Evolutionary conservation across 169 alveolate genomes (phyloP).

Genomic region (Besnoitia besnoiti): DNA sequence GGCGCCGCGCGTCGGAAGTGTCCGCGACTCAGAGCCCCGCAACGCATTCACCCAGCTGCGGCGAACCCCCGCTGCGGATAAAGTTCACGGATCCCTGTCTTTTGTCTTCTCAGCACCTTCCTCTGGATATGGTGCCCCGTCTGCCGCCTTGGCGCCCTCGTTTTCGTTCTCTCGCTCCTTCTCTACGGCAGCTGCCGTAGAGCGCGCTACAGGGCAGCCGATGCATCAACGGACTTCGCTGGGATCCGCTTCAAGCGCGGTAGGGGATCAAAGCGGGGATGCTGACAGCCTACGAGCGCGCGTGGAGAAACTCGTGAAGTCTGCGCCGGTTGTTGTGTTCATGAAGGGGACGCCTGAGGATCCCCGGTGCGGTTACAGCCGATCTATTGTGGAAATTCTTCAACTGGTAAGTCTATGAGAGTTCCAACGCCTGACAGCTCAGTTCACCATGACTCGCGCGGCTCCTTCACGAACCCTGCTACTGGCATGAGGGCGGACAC

Average conservation of each 20-base stretch:
- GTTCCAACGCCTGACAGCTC: not conserved
- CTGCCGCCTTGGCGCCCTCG: not conserved
- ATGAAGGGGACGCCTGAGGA: slow-evolving; percentile 85
- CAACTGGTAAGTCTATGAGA: slow-evolving; percentile 42
- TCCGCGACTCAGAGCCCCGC: too few relatives aligned
- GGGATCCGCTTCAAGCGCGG: not conserved
- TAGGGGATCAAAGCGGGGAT: not conserved
- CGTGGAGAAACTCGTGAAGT: slow-evolving; percentile 25
- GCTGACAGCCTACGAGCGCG: not conserved
- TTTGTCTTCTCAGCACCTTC: not conserved
- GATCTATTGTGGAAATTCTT: slow-evolving; percentile 41
- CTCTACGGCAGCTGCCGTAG: not conserved
- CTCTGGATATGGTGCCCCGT: not conserved
- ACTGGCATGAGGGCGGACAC: not conserved
- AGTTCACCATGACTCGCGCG: not conserved
- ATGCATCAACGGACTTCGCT: not conserved
- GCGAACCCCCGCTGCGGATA: too few relatives aligned
- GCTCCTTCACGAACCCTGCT: not conserved
- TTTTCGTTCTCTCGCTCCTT: not conserved
- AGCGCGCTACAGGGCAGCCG: not conserved
- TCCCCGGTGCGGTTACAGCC: slow-evolving; percentile 85
- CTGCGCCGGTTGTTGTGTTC: slow-evolving; percentile 73
- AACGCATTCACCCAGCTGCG: too few relatives aligned
- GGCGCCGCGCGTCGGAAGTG: too few relatives aligned
- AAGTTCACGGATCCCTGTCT: too few relatives aligned